These are phyloP conservation scores for Verticillium alfalfae DNA, from an alignment of 2,329 filamentous ascomycete species.

Conservation along the genomic window DNA sequence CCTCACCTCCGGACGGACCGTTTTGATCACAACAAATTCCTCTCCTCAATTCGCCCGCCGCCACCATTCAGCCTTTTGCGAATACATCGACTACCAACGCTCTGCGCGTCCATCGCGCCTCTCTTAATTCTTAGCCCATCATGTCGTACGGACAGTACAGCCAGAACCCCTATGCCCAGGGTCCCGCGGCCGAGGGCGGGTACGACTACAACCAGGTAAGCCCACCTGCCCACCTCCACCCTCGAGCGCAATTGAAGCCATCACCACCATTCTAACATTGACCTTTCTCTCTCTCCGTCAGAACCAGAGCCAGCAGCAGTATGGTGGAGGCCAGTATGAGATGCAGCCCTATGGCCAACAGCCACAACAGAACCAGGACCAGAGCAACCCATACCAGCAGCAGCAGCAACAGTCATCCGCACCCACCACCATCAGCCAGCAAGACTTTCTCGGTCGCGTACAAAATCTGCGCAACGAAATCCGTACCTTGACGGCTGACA, in stretches of 20 bases:
- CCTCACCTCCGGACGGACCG: not conserved
- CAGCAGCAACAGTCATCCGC: slow-evolving; percentile 12
- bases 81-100: not conserved
- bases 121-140: slow-evolving; percentile 13
- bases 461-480: slow-evolving; percentile 64
- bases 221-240: slow-evolving; percentile 16
- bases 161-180: slow-evolving; percentile 60
- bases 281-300: not conserved
- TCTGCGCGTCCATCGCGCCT: not conserved
- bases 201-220: slow-evolving; percentile 38
- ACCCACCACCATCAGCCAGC: slow-evolving; percentile 43
- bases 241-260: not conserved
- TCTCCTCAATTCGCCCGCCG: not conserved
- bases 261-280: not conserved
- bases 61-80: not conserved
- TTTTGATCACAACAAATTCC: not conserved
- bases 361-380: slow-evolving; percentile 13
- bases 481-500: slow-evolving; percentile 57
- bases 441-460: slow-evolving; percentile 65
- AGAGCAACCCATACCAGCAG: slow-evolving; percentile 13
- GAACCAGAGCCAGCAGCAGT: slow-evolving; percentile 10
- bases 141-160: slow-evolving; percentile 62
- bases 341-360: slow-evolving; percentile 44
- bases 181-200: slow-evolving; percentile 39
- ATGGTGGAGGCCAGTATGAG: slow-evolving; percentile 42